Evolutionary conservation across 1,284 basidiomycete species (phyloP), one percentile per base, ranked within the genome.

Genomic region (Leccinum fallax): DNA sequence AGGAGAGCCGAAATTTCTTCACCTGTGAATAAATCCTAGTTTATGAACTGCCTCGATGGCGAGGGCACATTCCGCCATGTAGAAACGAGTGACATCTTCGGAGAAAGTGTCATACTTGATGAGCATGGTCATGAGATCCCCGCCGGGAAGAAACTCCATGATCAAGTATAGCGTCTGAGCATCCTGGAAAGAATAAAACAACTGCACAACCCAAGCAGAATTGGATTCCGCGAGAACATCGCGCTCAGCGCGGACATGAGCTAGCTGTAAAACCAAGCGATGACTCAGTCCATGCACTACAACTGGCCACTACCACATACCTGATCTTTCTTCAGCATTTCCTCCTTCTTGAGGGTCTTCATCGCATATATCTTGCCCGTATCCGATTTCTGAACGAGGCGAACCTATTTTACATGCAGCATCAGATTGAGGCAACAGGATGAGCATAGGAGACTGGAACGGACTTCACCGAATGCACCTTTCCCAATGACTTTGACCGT

Each of bases 101-200:
- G 94, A 94, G 78, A 99, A 99, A 0, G 96, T 98, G 74, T 99
- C 97, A 78, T 99, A 98, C 79, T 99, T 98, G 84, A 99, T 99
- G 63, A 99, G 84, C 97, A 98, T 99, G 28, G 90, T 92, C 97
- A 99, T 99, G 64, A 99, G 81, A 76, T 99, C 97, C 43, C 97
- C 97, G 53, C 97, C 97, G 53, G 97, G 97, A 61, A 99, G 82
- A 79, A 98, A 99, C 77, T 99, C 97, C 97, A 99, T 99, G 79
- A 99, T 92, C 61, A 99, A 84, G 78, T 98, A 99, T 32, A 99
- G 85, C 69, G 94, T 97, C 43, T 92, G 84, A 21, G 94, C 84
- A 76, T 98, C 97, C 76, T 99, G 97, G 82, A 99, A 99, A 10
- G 96, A 98, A 79, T 98, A 99, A 80, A 90, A 98, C 8, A 99